A percentile compares a stretch with the other conserved stretches of the same genome.
These are phyloP conservation scores for Boletus sp. DNA, from an alignment of 1,284 basidiomycete genomes.

Conservation along the genomic window DNA sequence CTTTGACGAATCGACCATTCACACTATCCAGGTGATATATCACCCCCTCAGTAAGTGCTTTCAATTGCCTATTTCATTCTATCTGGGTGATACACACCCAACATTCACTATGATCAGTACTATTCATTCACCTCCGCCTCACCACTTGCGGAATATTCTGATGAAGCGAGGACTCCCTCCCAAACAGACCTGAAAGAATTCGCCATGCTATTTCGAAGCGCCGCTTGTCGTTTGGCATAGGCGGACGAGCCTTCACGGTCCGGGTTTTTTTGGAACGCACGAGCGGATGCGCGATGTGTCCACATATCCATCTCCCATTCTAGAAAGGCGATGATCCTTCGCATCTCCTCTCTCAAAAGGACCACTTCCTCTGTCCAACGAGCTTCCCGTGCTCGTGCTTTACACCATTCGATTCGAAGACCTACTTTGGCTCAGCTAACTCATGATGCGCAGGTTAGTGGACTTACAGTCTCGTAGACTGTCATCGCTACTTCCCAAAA, in stretches of 20 bases:
- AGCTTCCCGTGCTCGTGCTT: not conserved
- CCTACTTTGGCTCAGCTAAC: not conserved
- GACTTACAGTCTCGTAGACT: conserved; percentile 5
- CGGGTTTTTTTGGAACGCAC: not conserved
- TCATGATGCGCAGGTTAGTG: not conserved
- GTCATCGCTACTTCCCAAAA: not conserved
- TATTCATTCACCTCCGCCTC: not conserved
- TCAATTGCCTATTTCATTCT: too few relatives aligned
- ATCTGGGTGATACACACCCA: too few relatives aligned
- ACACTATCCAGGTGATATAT: not conserved
- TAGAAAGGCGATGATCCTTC: not conserved
- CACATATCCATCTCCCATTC: not conserved
- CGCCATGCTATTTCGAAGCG: not conserved
- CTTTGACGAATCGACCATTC: not conserved
- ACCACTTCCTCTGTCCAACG: not conserved
- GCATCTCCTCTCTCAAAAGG: not conserved
- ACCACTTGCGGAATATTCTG: not conserved
- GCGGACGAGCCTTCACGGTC: not conserved
- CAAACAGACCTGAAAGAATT: not conserved
- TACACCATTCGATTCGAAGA: not conserved
- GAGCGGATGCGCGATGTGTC: not conserved
- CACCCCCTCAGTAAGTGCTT: too few relatives aligned
- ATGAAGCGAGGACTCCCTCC: not conserved
- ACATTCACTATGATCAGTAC: not conserved
- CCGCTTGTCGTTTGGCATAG: not conserved